Evolutionary conservation across 1,284 basidiomycete species (phyloP).

Genomic region (Lignosus rhinocerotis): DNA sequence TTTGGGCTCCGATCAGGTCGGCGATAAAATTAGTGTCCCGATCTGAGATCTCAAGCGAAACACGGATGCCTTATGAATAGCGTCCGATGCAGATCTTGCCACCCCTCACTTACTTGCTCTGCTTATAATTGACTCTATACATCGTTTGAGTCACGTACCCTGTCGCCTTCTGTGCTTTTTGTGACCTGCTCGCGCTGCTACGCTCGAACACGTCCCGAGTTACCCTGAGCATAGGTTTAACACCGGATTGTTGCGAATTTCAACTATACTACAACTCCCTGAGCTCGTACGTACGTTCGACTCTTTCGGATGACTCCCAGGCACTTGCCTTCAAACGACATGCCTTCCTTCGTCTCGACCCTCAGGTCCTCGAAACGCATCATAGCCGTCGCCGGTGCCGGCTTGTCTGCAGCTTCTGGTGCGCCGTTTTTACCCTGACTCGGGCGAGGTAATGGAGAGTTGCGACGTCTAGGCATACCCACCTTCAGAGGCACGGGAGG

Average conservation of each 20-base stretch:
- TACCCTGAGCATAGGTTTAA: too few species aligned
- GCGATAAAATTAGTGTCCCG: constrained; percentile 12
- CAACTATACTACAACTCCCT: too few species aligned
- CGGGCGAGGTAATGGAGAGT: not conserved
- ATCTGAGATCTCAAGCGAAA: constrained; percentile 16
- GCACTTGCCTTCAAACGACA: constrained; percentile 15
- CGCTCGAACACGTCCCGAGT: too few species aligned
- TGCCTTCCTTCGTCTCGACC: constrained; percentile 33
- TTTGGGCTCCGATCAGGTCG: not conserved
- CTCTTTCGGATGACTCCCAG: not conserved
- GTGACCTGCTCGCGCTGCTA: too few species aligned
- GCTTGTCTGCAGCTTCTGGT: constrained; percentile 60
- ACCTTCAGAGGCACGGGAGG: constrained; percentile 65
- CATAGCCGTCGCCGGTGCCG: constrained; percentile 59
- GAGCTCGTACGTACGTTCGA: not conserved
- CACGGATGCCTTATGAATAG: constrained; percentile 13
- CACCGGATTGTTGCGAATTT: too few species aligned
- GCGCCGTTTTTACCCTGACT: constrained; percentile 2
- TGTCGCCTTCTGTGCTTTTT: too few species aligned
- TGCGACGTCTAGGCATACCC: constrained; percentile 47
- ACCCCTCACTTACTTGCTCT: not conserved
- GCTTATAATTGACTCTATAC: not conserved
- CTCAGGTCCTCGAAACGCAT: constrained; percentile 45
- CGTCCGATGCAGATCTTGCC: not conserved
- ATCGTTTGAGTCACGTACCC: not conserved